These are phyloP conservation scores for Ophiostoma ips DNA, from an alignment of 2,329 filamentous ascomycete genomes.

Conservation along the genomic window DNA sequence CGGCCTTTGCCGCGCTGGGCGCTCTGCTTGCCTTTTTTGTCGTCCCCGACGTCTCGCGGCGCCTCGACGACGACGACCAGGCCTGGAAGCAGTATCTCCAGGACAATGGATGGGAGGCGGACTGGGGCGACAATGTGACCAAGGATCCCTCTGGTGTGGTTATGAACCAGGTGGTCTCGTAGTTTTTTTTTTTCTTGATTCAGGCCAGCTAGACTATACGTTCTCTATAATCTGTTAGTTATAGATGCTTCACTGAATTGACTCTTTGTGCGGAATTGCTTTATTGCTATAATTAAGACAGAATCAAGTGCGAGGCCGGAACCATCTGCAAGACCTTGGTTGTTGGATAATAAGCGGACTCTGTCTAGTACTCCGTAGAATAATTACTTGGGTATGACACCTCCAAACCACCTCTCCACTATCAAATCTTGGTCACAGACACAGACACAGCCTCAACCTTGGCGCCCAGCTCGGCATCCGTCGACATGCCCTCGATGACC, in stretches of 20 bases:
- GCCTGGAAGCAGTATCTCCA: conserved; percentile 1
- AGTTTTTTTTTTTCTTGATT: neutral
- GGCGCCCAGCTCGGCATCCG: neutral
- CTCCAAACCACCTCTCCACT: no score
- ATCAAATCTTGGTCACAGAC: neutral
- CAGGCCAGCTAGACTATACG: neutral
- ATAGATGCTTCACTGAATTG: no score
- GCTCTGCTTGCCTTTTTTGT: neutral
- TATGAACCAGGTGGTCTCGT: neutral
- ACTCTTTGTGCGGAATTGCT: no score
- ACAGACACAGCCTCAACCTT: neutral
- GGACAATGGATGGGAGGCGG: neutral
- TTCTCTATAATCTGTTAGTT: neutral
- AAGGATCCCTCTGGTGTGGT: neutral
- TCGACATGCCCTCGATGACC: neutral
- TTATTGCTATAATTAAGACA: no score
- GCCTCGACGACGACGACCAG: neutral
- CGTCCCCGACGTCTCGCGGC: neutral
- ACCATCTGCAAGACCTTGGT: no score
- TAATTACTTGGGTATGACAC: no score
- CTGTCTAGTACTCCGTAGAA: no score
- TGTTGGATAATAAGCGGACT: no score
- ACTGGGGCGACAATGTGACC: neutral
- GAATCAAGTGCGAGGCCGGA: no score
- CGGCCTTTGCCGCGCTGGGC: neutral